These are phyloP conservation scores for Stachybotrys elegans DNA, from an alignment of 2,329 filamentous ascomycete species.

Conservation along the genomic window DNA sequence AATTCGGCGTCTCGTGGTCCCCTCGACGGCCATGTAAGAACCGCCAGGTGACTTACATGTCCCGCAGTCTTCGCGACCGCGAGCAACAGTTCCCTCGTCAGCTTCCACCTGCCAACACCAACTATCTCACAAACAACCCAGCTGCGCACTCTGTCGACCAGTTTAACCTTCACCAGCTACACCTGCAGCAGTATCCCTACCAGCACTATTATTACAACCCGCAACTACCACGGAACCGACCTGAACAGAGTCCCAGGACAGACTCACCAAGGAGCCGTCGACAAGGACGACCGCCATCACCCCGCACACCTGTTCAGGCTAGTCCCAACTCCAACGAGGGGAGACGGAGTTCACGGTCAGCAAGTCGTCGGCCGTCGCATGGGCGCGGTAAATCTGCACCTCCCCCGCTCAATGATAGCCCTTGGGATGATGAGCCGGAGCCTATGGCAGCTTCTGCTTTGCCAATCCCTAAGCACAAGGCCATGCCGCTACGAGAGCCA, in stretches of 20 bases:
- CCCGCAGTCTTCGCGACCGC: constrained; percentile 38
- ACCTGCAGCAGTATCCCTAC: background rate
- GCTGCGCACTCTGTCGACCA: constrained; percentile 4
- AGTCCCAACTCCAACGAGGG: constrained; percentile 2
- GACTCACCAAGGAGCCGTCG: constrained; percentile 3
- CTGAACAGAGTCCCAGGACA: no score
- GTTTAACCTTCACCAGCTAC: constrained; percentile 2
- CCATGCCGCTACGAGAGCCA: constrained; percentile 13
- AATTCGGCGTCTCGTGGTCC: constrained; percentile 47
- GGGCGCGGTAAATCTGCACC: constrained; percentile 46
- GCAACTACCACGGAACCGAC: constrained; percentile 3
- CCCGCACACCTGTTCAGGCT: background rate
- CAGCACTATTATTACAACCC: background rate
- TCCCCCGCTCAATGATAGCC: constrained; percentile 40
- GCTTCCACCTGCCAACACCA: constrained; percentile 38
- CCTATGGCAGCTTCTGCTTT: constrained; percentile 21
- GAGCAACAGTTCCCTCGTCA: constrained; percentile 38
- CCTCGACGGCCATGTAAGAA: constrained; percentile 36
- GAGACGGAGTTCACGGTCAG: constrained; percentile 14
- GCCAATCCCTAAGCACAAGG: constrained; percentile 12
- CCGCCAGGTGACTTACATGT: constrained; percentile 42
- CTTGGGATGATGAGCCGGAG: constrained; percentile 36
- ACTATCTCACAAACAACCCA: constrained; percentile 29
- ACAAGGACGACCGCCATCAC: no score
- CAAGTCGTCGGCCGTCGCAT: constrained; percentile 23